phyloP scores from a whole-genome alignment of 1,284 basidiomycete genomes.

The Amylostereum areolatum region DNA sequence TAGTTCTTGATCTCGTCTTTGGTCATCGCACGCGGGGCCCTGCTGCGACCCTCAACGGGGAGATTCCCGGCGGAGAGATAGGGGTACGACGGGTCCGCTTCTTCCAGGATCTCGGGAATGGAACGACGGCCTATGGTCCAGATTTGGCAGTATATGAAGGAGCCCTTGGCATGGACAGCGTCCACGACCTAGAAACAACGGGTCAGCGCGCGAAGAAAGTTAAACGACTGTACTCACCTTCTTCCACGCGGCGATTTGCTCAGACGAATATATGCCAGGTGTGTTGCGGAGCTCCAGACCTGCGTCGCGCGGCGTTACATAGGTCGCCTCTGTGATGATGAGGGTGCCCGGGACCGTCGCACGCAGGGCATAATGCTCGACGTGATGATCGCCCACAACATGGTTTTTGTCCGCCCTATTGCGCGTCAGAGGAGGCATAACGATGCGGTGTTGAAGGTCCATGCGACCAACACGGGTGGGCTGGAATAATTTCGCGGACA shows the following conservation, averaged over 20 bases:
- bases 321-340: constrained; percentile 26
- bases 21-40: constrained; percentile 16
- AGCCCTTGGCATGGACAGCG: constrained; percentile 33
- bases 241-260: neutral
- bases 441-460: constrained; percentile 23
- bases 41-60: constrained; percentile 32
- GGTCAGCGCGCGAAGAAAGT: neutral
- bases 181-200: constrained; percentile 18
- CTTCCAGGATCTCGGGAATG: constrained; percentile 18
- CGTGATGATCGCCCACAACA: constrained; percentile 15
- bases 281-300: constrained; percentile 12
- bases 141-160: constrained; percentile 33
- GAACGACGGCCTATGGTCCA: constrained; percentile 39
- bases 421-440: constrained; percentile 28
- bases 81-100: constrained; percentile 23
- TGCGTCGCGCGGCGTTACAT: constrained; percentile 15
- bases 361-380: constrained; percentile 9
- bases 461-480: constrained; percentile 24
- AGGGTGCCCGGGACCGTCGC: constrained; percentile 20
- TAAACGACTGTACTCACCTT: neutral
- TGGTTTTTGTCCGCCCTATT: constrained; percentile 17
- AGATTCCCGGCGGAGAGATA: constrained; percentile 35
- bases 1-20: constrained; percentile 19
- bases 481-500: too few relatives aligned
- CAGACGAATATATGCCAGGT: constrained; percentile 18